Evolutionary conservation across 2,329 filamentous ascomycete species (phyloP).

Genomic region (Ascochyta clinopodiicola): DNA sequence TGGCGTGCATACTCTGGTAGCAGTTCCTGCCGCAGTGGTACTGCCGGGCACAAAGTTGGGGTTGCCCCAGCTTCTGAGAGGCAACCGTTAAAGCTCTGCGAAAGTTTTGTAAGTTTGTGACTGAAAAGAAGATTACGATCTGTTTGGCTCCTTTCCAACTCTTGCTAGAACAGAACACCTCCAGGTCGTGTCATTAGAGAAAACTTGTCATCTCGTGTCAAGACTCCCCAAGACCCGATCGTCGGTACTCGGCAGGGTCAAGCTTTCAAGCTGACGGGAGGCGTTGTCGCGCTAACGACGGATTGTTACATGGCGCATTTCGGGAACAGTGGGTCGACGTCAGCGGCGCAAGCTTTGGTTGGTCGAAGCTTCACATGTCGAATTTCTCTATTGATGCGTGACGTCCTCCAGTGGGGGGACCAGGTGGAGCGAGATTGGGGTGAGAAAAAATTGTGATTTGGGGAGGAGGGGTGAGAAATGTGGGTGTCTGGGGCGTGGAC

Average conservation of each 20-base stretch:
- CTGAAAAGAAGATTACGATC: too few species aligned
- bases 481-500: conserved; percentile 13
- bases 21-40: too few species aligned
- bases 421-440: conserved; percentile 16
- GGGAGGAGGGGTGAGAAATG: conserved; percentile 8
- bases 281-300: conserved; percentile 21
- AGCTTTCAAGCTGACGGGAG: conserved; percentile 25
- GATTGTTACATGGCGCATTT: conserved; percentile 26
- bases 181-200: too few species aligned
- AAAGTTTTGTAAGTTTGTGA: too few species aligned
- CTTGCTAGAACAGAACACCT: too few species aligned
- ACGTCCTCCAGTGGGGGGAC: conserved; percentile 23
- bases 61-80: too few species aligned
- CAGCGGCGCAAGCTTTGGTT: conserved; percentile 23
- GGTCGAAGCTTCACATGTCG: conserved; percentile 12
- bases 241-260: conserved; percentile 17
- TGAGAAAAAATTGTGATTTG: conserved; percentile 14
- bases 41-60: too few species aligned
- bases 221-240: conserved; percentile 4
- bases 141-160: too few species aligned
- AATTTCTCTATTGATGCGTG: conserved; percentile 17
- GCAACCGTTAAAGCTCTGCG: too few species aligned
- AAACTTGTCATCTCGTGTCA: not conserved
- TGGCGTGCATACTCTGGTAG: not conserved
- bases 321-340: conserved; percentile 28